phyloP scores from a whole-genome alignment of 495 filamentous ascomycete genomes.

The Penicillium malachiteum region DNA sequence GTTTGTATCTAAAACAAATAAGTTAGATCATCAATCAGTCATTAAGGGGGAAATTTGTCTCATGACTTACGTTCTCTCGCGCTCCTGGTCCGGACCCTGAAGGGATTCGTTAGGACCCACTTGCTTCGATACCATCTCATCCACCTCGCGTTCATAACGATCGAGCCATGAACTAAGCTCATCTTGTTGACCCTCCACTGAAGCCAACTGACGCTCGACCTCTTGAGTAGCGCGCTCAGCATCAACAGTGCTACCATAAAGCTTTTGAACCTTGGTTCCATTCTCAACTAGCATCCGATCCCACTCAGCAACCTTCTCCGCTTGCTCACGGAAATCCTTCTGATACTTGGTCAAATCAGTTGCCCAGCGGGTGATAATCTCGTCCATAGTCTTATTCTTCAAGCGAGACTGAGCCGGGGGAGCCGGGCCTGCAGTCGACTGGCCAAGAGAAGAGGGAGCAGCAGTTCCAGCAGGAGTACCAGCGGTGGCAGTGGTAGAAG shows the following conservation, averaged over 20 bases:
- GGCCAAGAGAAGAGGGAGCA: conserved; percentile 46
- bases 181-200: conserved; percentile 87
- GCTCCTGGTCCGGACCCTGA: conserved; percentile 86
- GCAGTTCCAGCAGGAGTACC: conserved; percentile 28
- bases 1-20: conserved; percentile 60
- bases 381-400: conserved; percentile 99
- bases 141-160: conserved; percentile 84
- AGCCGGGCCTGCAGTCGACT: conserved; percentile 74
- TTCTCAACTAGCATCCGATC: conserved; percentile 90
- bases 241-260: conserved; percentile 83
- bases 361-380: conserved; percentile 98
- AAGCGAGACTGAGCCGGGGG: conserved; percentile 80
- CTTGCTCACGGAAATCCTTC: conserved; percentile 89
- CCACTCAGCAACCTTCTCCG: conserved; percentile 83
- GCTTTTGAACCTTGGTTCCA: conserved; percentile 83
- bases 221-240: conserved; percentile 87
- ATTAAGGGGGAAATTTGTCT: not conserved
- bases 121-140: conserved; percentile 76
- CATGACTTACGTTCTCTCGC: conserved; percentile 73
- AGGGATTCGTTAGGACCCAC: conserved; percentile 65
- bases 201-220: conserved; percentile 83
- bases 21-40: not conserved
- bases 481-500: conserved; percentile 25
- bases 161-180: conserved; percentile 83
- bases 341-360: conserved; percentile 93